Base-by-base conservation (phyloP, 2,329 filamentous ascomycete species). In the Colletotrichum sp. region DNA sequence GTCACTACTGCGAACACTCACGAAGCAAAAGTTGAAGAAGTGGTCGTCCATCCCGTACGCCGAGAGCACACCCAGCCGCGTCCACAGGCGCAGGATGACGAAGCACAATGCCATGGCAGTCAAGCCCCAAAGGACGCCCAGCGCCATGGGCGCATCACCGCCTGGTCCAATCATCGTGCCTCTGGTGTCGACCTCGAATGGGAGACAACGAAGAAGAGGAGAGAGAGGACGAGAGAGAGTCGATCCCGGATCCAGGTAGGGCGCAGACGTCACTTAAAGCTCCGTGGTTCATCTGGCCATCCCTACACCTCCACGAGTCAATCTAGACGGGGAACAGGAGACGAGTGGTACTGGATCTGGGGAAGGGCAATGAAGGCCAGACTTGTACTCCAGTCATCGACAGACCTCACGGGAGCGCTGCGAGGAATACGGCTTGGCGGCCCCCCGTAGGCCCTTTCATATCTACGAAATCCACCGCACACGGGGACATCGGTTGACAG, bases 71-170 rank as follows among this genome's bases (percentile, higher is more conserved):
- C 47, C 43, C 16, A 74, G 18, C 8, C 84, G 81, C 1, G 83
- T 85, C 66, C 85, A 86, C 1, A 82, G 76, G 4, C 83, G 82
- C 1, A 84, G 78, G 11, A 73, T 59, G 8, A 84, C 81, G 63
- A 85, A 81, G 33, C 78, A 24, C 5, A 82, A 62, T 21, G 77
- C 73, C 12, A 81, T 47, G 3, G 31, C 67, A 3, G 78, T 77
- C 61, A 81, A 34, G 15, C 75, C 54, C 80, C 80, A 82, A 74
- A 82, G 81, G 66, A 82, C 78, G 34, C 59, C 69, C 21, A 75
- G 70, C 21, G 62, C 66, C 69, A 75, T 73, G 43, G 72, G 72
- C 70, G 72, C 72, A 24, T 75, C 73, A 29, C 73, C 73, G 36
- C 73, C 73, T 47, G 65, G 73, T 55, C 55, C 65, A n/a, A 75